phyloP scores from a whole-genome alignment of 1,284 basidiomycete genomes.

The Ustilago nuda region DNA sequence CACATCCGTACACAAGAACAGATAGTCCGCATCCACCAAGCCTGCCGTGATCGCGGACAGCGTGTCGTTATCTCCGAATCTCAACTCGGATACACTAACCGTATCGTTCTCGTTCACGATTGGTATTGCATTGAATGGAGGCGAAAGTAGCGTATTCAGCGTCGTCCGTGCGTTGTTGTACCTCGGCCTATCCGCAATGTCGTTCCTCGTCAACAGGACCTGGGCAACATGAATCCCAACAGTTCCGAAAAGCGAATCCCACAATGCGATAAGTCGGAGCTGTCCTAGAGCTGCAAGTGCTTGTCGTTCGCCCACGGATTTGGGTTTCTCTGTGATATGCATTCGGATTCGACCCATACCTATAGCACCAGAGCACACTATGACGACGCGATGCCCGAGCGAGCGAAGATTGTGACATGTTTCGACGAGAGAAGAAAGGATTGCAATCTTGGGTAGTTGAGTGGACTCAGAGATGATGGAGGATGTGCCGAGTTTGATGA shows the following conservation, averaged over 20 bases:
- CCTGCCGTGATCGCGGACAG: conserved; percentile 95
- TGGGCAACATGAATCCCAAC: conserved; percentile 95
- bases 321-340: conserved; percentile 83
- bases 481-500: conserved; percentile 69
- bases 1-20: conserved; percentile 96
- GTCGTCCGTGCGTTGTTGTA: conserved; percentile 66
- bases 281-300: conserved; percentile 97
- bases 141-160: conserved; percentile 60
- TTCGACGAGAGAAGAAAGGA: conserved; percentile 90
- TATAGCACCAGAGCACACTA: conserved; percentile 96
- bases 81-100: conserved; percentile 78
- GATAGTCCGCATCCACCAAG: conserved; percentile 96
- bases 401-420: conserved; percentile 83
- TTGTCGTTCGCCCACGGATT: conserved; percentile 89
- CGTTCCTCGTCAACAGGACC: conserved; percentile 90
- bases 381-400: conserved; percentile 90
- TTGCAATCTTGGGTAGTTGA: conserved; percentile 80
- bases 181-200: conserved; percentile 82
- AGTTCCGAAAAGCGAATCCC: conserved; percentile 94
- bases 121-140: conserved; percentile 61
- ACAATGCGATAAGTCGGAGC: conserved; percentile 91
- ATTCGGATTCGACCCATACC: conserved; percentile 93
- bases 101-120: conserved; percentile 70
- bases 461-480: conserved; percentile 64
- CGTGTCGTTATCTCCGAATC: conserved; percentile 99